Conservation (phyloP, 148 eudicot genomes). For the Camellia sinensis region DNA sequence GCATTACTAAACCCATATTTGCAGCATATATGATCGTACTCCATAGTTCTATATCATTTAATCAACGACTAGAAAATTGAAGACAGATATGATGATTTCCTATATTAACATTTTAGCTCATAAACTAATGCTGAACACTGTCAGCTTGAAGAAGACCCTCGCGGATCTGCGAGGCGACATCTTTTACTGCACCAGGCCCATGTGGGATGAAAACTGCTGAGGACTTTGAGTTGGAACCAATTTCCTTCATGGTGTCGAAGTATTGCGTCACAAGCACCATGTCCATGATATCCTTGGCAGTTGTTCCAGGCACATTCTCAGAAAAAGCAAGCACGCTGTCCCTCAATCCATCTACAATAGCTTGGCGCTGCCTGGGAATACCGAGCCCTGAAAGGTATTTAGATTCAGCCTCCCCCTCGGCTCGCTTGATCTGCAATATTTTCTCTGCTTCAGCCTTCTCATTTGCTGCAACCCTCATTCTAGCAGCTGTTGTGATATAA, state of each 20-base stretch:
- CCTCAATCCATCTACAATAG: slow-evolving; percentile 56
- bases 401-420: slow-evolving; percentile 63
- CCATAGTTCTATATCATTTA: not conserved
- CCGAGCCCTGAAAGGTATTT: slow-evolving; percentile 56
- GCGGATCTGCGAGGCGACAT: slow-evolving; percentile 17
- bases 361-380: slow-evolving; percentile 58
- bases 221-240: slow-evolving; percentile 20
- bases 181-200: slow-evolving; percentile 21
- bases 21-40: not conserved
- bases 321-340: slow-evolving; percentile 55
- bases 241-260: slow-evolving; percentile 21
- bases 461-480: slow-evolving; percentile 51
- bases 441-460: slow-evolving; percentile 63
- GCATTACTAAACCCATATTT: not conserved
- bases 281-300: slow-evolving; percentile 57
- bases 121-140: not conserved
- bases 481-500: slow-evolving; percentile 33
- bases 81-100: not conserved
- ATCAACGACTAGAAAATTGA: not conserved
- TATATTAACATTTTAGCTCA: not conserved
- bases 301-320: slow-evolving; percentile 52
- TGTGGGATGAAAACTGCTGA: slow-evolving; percentile 42
- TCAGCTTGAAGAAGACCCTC: slow-evolving; percentile 19
- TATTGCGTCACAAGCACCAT: slow-evolving; percentile 14
- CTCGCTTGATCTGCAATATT: slow-evolving; percentile 51